Evolutionary conservation across 192 early-diverging fungal genomes (phyloP), one percentile per base, ranked within the genome.

Genomic region (Coemansia sp.): DNA sequence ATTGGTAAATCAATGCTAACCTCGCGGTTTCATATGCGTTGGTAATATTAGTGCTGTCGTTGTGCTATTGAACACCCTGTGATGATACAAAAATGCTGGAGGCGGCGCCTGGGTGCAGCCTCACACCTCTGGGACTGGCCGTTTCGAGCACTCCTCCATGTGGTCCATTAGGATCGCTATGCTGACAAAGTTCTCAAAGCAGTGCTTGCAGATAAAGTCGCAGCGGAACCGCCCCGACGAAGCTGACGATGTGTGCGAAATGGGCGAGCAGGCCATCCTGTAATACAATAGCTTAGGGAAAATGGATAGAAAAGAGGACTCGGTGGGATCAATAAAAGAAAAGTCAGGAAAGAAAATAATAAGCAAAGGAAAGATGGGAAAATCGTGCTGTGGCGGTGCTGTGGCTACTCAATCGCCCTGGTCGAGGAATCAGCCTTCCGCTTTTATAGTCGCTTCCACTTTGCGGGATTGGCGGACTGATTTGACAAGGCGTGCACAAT

Each of bases 221-320:
- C 76, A 78, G 56, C 70, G 58, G 60, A 73, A 78, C 45, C 64
- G 61, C 35, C 63, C 41, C 6, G 66, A 72, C 2, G 76, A 78
- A n/a, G 75, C 33, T 3, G 42, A 31, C 28, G 62, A 64, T 31
- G 70, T 35, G 52, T 62, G 25, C 10, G 70, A 66, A 34, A 66
- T 50, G 18, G 47, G 35, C 12, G 76, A 78, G 55, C 63, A 68
- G 16, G 76, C 70, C 76, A 78, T 78, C 56, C 9, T 56, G 6
- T n/a, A 56, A 31, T 64, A 34, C 13, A 18, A 34, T 9, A 31
- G 12, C 14, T 39, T n/a, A 38, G 25, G 2, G 47, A 31, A 48
- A 25, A 61, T 37, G 23, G 57, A 52, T 14, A 48, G 28, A 26
- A 53, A 36, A 21, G 11, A 14, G 21, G 5, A 20, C 37, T 20